phyloP scores from a whole-genome alignment of 345 rosid species.

The Gossypium rotundifolium region DNA sequence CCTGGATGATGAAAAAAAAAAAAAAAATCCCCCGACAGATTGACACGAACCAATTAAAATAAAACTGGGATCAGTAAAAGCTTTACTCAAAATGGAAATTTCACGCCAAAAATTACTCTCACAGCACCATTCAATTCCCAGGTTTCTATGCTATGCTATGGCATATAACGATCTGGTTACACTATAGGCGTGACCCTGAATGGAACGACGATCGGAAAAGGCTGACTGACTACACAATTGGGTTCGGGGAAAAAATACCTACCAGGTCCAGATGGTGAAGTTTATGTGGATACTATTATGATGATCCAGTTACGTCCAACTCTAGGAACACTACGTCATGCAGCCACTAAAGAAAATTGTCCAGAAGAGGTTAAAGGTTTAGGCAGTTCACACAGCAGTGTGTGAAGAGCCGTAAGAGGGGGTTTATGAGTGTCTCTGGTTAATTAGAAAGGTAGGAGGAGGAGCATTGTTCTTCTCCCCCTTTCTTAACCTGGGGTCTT shows the following conservation, averaged over 20 bases:
- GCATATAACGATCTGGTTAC: neutral
- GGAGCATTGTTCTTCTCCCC: too few relatives aligned
- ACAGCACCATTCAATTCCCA: conserved; percentile 10
- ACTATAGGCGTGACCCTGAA: conserved; percentile 34
- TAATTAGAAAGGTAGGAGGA: too few relatives aligned
- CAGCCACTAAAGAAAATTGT: conserved; percentile 27
- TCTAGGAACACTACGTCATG: conserved; percentile 50
- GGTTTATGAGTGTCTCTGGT: too few relatives aligned
- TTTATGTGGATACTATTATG: conserved; percentile 27
- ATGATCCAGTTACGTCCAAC: conserved; percentile 31
- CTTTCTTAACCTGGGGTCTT: too few relatives aligned
- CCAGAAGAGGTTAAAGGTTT: too few relatives aligned
- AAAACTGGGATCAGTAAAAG: too few relatives aligned
- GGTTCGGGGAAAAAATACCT: conserved; percentile 51
- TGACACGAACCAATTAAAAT: too few relatives aligned
- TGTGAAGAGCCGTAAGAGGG: too few relatives aligned
- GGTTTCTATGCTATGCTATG: neutral
- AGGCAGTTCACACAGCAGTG: too few relatives aligned
- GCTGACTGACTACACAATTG: conserved; percentile 55
- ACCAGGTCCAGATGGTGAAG: conserved; percentile 48
- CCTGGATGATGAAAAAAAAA: too few relatives aligned
- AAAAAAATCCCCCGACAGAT: too few relatives aligned
- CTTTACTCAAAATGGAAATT: too few relatives aligned
- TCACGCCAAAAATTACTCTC: neutral
- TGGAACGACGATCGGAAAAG: conserved; percentile 43